Base-by-base conservation (phyloP, 306 rosid species). In the Spatholobus suberectus region DNA sequence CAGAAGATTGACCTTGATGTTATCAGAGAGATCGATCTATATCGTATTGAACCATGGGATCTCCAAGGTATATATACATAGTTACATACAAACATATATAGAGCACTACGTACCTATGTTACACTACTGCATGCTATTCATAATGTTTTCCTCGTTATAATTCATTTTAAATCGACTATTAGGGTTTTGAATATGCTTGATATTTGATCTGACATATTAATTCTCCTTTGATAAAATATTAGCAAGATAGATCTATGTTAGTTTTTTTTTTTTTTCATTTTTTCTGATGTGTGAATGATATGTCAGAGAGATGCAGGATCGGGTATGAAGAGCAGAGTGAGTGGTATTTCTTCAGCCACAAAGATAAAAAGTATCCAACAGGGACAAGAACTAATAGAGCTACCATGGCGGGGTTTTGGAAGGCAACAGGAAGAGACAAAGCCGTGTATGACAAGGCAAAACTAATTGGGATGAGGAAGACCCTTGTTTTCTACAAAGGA, bases 1-100 rank as follows among this genome's bases (percentile, higher is more conserved):
- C 98, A 93, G 29, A 93, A 93, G 86, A 93, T 95, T 81, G 98
- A 95, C 86, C 98, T 95, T 75, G 98, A 95, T 70, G 99, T 95
- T 78, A 95, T 95, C 82, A 89, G 93, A 90, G 98, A 95, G 82
- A 92, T 95, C 65, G 98, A 95, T 88, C 94, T 95, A 15, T 95
- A 95, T 81, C 88, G 97, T 80, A 95, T 95, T 61, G 98, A 95
- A 81, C 99, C 99, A 7, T 95, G 99, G 99, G 99, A 95, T 92
- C 99, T 95, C 44, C 93, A 86, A 93, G 99, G 99, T 93, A 92
- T 5, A 13, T 13, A 44, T 2, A 41, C 3, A 65, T 3, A 37
- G 1, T 13, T 18, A 20, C 49, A 5, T 11, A 66, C 6, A 35
- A 7, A 72, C 24, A 44, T 15, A 8, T 21, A 18, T 6, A n/a